A percentile compares a stretch with the other conserved stretches of the same genome.
These are phyloP conservation scores for Biscogniauxia mediterranea DNA, from an alignment of 2,329 filamentous ascomycete species.

Conservation along the genomic window DNA sequence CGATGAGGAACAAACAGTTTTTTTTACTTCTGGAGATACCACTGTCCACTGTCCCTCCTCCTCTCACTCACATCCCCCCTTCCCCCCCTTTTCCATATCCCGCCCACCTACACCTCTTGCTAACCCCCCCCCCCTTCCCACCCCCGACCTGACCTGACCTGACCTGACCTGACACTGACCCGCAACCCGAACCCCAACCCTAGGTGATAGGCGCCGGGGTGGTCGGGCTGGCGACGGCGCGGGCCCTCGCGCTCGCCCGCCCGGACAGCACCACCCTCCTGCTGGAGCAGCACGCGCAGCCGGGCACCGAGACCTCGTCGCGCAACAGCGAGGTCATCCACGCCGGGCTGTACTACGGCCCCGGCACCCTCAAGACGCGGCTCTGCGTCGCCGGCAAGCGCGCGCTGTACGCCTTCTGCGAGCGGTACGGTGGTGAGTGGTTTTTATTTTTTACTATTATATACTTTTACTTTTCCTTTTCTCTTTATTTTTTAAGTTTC, in stretches of 20 bases:
- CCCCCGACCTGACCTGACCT: too few species aligned
- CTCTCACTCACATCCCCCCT: too few species aligned
- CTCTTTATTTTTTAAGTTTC: too few species aligned
- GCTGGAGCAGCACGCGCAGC: conserved; percentile 72
- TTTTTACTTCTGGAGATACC: too few species aligned
- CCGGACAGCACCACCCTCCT: conserved; percentile 67
- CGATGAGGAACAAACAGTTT: too few species aligned
- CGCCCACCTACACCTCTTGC: too few species aligned
- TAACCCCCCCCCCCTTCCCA: not conserved
- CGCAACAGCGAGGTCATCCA: conserved; percentile 97
- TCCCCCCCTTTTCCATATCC: too few species aligned
- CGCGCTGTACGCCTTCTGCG: conserved; percentile 78
- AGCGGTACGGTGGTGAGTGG: conserved; percentile 43
- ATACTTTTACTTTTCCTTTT: too few species aligned
- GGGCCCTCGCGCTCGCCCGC: conserved; percentile 62
- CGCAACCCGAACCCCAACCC: too few species aligned
- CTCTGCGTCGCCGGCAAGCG: conserved; percentile 78
- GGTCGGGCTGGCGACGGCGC: conserved; percentile 77
- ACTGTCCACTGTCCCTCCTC: too few species aligned
- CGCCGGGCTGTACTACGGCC: conserved; percentile 87
- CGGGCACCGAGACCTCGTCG: conserved; percentile 83
- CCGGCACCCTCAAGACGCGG: conserved; percentile 71
- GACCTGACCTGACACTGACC: too few species aligned
- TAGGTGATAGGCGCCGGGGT: conserved; percentile 61
- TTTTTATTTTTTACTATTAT: too few species aligned